phyloP scores from a whole-genome alignment of 768 basidiomycete genomes.

The Rossbeevera mucosa region DNA sequence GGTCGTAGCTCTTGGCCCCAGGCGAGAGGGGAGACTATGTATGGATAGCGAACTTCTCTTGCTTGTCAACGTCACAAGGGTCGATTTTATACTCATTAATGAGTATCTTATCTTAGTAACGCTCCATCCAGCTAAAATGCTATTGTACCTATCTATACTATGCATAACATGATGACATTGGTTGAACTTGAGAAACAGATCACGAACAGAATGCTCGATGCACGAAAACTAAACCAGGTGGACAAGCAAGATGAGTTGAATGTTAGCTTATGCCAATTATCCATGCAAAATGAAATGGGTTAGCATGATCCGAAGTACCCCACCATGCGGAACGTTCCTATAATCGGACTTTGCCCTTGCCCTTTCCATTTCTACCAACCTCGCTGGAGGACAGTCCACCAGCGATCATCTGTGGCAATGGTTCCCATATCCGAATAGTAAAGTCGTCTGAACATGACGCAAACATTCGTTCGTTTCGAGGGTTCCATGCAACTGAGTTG shows the following conservation, averaged over 20 bases:
- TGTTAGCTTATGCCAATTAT: conserved; percentile 27
- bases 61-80: conserved; percentile 23
- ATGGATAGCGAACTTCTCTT: too few species aligned
- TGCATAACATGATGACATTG: conserved; percentile 31
- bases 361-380: conserved; percentile 44
- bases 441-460: conserved; percentile 94
- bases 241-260: conserved; percentile 24
- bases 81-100: conserved; percentile 13
- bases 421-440: conserved; percentile 88
- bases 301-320: conserved; percentile 14
- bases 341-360: conserved; percentile 60
- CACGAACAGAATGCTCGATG: conserved; percentile 26
- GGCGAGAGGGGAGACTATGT: too few species aligned
- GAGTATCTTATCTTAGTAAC: conserved; percentile 14
- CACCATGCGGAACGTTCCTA: conserved; percentile 26
- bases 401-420: conserved; percentile 21
- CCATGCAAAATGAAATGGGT: conserved; percentile 25
- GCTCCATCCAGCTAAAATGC: conserved; percentile 24
- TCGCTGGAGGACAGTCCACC: conserved; percentile 15
- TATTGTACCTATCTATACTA: conserved; percentile 32
- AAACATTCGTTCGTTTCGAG: conserved; percentile 83
- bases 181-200: conserved; percentile 15
- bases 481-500: conserved; percentile 97
- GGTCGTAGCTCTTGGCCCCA: conserved; percentile 63
- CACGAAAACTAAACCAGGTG: conserved; percentile 17